Evolutionary conservation across 2,329 filamentous ascomycete genomes (phyloP), one percentile per base, ranked within the genome.

Genomic region (Chaetomium olivaceum): DNA sequence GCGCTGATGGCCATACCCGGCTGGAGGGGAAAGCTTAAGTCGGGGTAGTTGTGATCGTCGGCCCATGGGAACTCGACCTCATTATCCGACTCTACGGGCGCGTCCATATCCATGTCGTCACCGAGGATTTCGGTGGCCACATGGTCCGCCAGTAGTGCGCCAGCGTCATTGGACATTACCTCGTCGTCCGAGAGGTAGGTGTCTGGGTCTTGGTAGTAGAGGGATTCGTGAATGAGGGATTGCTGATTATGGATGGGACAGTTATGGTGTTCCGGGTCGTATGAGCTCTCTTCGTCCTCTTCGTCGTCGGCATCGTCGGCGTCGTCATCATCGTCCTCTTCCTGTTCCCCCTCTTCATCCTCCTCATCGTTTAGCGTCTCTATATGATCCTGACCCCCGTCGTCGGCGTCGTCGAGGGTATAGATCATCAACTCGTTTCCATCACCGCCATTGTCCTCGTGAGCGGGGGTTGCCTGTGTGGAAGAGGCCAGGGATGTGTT

Each of bases 141-240:
- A 52, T 68, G 70, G 57, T 71, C 67, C 9, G 71, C 65, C 58
- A 71, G 58, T 16, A 72, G 69, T 5, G 68, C 70, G 12, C 65
- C 72, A 23, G 63, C 62, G 55, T 66, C 70, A 33, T 71, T 73
- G 9, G 70, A 72, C 66, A 70, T 67, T 63, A 74, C 73, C 19
- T 68, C 58, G 27, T 69, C 68, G 46, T 72, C 72, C 8, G 68
- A 70, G 27, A 69, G 62, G 67, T 71, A 68, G 46, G 60, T 66
- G 62, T 67, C 68, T 39, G 66, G 25, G 21, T 56, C 46, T 39
- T 61, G 19, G 39, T 66, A 61, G 54, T 46, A 62, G 12, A 36
- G 43, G 8, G 61, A 33, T 27, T 68, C 63, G 25, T 58, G 61
- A 48, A 61, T n/a, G 31, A 46, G 36, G 48, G 36, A 56, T 8